Evolutionary conservation across 2,329 filamentous ascomycete species (phyloP), one percentile per base, ranked within the genome.

Genomic region (Colletotrichum euphorbiae): DNA sequence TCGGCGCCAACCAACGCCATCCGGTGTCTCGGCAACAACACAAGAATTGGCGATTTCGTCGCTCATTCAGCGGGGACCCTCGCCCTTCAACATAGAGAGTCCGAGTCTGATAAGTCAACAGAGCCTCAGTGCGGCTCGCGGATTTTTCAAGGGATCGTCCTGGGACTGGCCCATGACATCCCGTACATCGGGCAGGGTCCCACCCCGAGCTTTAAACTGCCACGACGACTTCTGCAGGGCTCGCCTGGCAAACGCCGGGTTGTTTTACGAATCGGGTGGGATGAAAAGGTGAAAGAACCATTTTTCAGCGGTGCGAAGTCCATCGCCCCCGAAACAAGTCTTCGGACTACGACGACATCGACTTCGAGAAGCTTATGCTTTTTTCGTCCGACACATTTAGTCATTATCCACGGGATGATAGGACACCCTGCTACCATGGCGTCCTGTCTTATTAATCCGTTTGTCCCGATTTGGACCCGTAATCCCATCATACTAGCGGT

Each of bases 131-230:
- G 50, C 36, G 63, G 57, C 63, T 62, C 63, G 36, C 19, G 45
- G 13, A 28, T 12, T 36, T 33, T 17, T 36, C 4, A n/a, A 40
- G 45, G 65, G 46, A 55, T 54, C 60, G 15, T 4, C 65, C 54
- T 13, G 46, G 38, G 38, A 11, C 43, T 52, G 17, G 51, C 19
- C 31, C 31, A 15, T 38, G 59, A 38, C 59, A 63, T 63, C 59
- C 59, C 51, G 42, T 51, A 12, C 38, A 11, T 48, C 65, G 46
- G 65, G 2, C 64, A 64, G 45, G 65, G 59, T 52, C 52, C 51
- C 24, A 38, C 45, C 48, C 64, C 59, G 59, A 52, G 38, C 12
- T 15, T 24, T 24, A 6, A 57, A n/a, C 36, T 45, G 31, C 60
- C 52, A 51, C 46, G 43, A 31, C 40, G 21, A 21, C 31, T 13